Base-by-base conservation (phyloP, 257 asterid genomes). In the Misopates orontium region DNA sequence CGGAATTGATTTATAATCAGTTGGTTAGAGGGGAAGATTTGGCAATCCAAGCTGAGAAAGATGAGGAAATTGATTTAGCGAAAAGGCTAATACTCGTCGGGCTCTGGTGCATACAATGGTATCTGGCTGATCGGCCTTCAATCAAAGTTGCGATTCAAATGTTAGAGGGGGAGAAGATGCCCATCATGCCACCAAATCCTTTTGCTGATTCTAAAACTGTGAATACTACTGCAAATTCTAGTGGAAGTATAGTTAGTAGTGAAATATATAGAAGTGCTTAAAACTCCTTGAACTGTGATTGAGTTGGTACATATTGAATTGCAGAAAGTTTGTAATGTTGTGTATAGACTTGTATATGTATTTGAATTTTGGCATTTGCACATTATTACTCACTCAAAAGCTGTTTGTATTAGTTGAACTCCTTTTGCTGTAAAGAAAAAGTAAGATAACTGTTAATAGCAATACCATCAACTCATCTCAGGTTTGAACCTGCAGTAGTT, bases 71-170 rank as follows among this genome's bases (percentile, higher is more conserved):
- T 10, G 72, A 71, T 8, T 70, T 82, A 31, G 87, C 75, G 52
- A 90, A 80, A 66, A 80, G 85, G 75, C 71, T 87, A 7, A 84
- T 87, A 61, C 79, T 90, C 9, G 91, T 77, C 1, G 97, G 95
- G 13, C 83, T 90, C 8, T 90, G 97, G 94, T 83, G 97, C 62
- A 80, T 87, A 20, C 95, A 87, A 55, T 90, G 95, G 97, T 83
- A 80, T 64, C 97, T 95, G 0, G 89, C 73, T 0, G 95, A 82
- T 44, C 68, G 94, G 70, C 97, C 97, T 24, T 87, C 95, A 1
- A 85, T 80, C 66, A 87, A 85, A 60, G 82, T 78, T 12, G 91
- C 79, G 77, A 80, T 87, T 71, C 90, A 83, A 68, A 89, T 89
- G 96, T 79, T 89, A 0, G 87, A 81, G 62, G 85, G 80, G 0